Evolutionary conservation across 2,329 filamentous ascomycete species (phyloP).

Genomic region (Kalaharituber pfeilii): DNA sequence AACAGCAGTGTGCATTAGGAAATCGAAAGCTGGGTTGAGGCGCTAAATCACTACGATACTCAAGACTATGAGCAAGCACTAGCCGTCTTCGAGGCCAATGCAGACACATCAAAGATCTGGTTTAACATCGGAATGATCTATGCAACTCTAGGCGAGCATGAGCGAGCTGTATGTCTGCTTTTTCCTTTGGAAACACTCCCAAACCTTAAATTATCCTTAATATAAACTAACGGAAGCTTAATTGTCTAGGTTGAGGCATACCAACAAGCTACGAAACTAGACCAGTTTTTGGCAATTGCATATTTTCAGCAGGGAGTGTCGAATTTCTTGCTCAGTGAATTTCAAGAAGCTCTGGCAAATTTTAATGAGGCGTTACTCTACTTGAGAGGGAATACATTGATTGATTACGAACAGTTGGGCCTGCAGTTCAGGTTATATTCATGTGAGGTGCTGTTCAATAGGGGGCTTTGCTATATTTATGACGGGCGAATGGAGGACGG

Average conservation of each 20-base stretch:
- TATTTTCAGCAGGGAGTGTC: conserved; percentile 98
- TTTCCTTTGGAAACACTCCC: conserved; percentile 5
- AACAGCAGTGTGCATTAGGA: conserved; percentile 40
- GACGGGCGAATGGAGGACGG: conserved; percentile 79
- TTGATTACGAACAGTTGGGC: conserved; percentile 92
- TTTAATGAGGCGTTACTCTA: conserved; percentile 97
- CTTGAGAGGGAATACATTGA: conserved; percentile 85
- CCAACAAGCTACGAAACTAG: conserved; percentile 72
- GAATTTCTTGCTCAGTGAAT: conserved; percentile 91
- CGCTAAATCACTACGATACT: conserved; percentile 82
- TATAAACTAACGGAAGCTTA: conserved; percentile 8
- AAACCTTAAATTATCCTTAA: conserved; percentile 4
- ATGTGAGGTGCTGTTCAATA: conserved; percentile 94
- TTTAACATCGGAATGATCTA: conserved; percentile 98
- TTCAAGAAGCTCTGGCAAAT: conserved; percentile 90
- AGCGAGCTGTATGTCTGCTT: conserved; percentile 57
- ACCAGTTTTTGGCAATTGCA: conserved; percentile 90
- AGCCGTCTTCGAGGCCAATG: conserved; percentile 65
- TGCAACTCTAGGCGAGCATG: conserved; percentile 87
- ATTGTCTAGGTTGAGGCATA: conserved; percentile 72
- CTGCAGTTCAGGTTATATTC: conserved; percentile 93
- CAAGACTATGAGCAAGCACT: conserved; percentile 91
- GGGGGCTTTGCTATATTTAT: conserved; percentile 93
- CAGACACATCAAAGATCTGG: conserved; percentile 92
- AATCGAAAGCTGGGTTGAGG: conserved; percentile 96